A percentile compares a stretch with the other conserved stretches of the same genome.
phyloP scores from a whole-genome alignment of 805 yeast species.

The Yarrowia porcina region DNA sequence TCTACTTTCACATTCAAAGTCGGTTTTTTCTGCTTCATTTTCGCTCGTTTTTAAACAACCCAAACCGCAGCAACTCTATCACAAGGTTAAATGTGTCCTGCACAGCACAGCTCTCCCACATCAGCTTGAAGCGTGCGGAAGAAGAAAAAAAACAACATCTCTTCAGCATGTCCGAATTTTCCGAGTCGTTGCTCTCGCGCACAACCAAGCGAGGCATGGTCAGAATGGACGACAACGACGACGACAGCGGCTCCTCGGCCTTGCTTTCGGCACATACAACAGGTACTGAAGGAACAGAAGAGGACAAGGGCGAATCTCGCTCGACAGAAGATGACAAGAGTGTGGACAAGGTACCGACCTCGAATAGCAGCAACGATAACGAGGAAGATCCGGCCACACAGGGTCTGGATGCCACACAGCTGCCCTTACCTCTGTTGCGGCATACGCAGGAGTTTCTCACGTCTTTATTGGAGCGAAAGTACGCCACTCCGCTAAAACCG shows the following conservation, averaged over 20 bases:
- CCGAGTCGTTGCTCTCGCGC: slow-evolving; percentile 22
- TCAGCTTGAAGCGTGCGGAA: no score
- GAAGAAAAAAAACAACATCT: no score
- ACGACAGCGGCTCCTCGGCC: slow-evolving; percentile 20
- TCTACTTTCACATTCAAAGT: background rate
- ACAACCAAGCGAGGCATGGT: slow-evolving; percentile 24
- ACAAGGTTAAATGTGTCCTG: slow-evolving; percentile 10
- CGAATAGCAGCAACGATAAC: background rate
- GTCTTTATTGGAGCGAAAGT: slow-evolving; percentile 41
- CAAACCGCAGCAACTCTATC: slow-evolving; percentile 23
- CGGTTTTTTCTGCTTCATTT: background rate
- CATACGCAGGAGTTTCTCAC: slow-evolving; percentile 33
- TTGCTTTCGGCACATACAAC: slow-evolving; percentile 18
- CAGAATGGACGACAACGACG: slow-evolving; percentile 22
- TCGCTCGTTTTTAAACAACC: background rate
- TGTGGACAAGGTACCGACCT: background rate
- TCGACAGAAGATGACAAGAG: background rate
- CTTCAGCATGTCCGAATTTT: slow-evolving; percentile 22
- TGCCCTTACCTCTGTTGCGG: slow-evolving; percentile 30
- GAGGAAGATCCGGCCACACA: background rate
- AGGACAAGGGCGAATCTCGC: slow-evolving; percentile 7
- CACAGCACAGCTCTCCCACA: slow-evolving; percentile 21
- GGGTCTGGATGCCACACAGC: slow-evolving; percentile 2
- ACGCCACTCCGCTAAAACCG: slow-evolving; percentile 39
- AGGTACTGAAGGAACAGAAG: slow-evolving; percentile 3